Conservation (phyloP, 805 yeast genomes). For the Candida tammaniensis region DNA sequence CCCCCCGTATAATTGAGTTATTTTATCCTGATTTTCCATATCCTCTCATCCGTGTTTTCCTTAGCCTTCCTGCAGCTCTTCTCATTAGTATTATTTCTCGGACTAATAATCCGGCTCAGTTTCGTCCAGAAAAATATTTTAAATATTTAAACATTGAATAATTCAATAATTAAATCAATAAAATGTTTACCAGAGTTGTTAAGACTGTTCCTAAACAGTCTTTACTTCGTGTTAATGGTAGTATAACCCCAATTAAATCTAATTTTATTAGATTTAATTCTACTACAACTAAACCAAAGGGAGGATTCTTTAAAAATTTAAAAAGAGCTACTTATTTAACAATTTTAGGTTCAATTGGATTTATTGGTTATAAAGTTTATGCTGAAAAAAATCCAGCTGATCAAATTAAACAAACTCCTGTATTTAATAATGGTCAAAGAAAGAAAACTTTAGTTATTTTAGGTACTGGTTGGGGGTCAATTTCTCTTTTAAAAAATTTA, state of each 20-base stretch:
- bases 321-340: slow-evolving; percentile 46
- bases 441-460: slow-evolving; percentile 75
- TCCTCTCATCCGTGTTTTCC: too few species aligned
- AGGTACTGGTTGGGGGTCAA: slow-evolving; percentile 96
- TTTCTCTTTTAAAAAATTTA: slow-evolving; percentile 76
- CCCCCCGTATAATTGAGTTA: too few species aligned
- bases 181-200: too few species aligned
- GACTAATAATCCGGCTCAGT: slow-evolving; percentile 1
- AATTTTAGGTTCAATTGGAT: slow-evolving; percentile 54
- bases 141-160: too few species aligned
- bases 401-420: slow-evolving; percentile 60
- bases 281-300: slow-evolving; percentile 9
- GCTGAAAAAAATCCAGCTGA: slow-evolving; percentile 59
- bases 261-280: slow-evolving; percentile 13
- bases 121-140: slow-evolving; percentile 8
- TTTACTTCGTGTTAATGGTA: too few species aligned
- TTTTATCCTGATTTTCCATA: too few species aligned
- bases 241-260: too few species aligned
- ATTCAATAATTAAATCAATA: too few species aligned
- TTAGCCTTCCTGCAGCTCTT: too few species aligned
- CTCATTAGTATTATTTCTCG: neutral
- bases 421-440: slow-evolving; percentile 53
- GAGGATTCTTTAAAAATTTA: slow-evolving; percentile 41
- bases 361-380: slow-evolving; percentile 52
- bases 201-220: too few species aligned